A percentile compares a stretch with the other conserved stretches of the same genome.
These are phyloP conservation scores for Graphilbum ipis-grandicollis DNA, from an alignment of 2,329 filamentous ascomycete genomes.

Conservation along the genomic window DNA sequence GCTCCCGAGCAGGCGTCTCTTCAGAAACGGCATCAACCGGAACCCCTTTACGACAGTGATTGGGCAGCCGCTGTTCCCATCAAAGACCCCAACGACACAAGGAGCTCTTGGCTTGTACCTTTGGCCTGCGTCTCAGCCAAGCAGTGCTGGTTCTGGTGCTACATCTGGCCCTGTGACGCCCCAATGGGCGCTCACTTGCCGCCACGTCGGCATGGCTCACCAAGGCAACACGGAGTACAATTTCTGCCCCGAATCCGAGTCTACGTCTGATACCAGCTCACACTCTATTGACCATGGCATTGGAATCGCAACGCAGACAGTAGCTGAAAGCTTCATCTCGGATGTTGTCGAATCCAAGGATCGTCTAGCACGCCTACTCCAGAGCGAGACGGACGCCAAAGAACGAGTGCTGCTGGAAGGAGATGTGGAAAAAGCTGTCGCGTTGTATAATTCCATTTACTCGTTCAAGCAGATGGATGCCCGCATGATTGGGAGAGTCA, in stretches of 20 bases:
- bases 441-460: not conserved
- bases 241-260: too few relatives aligned
- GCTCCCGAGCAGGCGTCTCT: not conserved
- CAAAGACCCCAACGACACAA: too few relatives aligned
- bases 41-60: not conserved
- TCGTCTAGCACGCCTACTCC: too few relatives aligned
- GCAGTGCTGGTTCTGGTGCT: too few relatives aligned
- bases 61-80: not conserved
- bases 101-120: not conserved
- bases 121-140: not conserved
- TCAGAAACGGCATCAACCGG: not conserved
- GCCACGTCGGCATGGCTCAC: too few relatives aligned
- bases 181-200: not conserved
- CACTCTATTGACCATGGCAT: too few relatives aligned
- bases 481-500: not conserved
- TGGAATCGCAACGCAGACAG: not conserved
- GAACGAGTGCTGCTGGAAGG: not conserved
- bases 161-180: too few relatives aligned
- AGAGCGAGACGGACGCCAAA: too few relatives aligned
- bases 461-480: not conserved
- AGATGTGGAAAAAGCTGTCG: not conserved
- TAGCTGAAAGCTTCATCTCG: too few relatives aligned
- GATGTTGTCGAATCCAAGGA: too few relatives aligned
- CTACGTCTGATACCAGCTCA: too few relatives aligned
- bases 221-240: too few relatives aligned